Evolutionary conservation across 73 alveolate species (phyloP).

Genomic region (Tetrahymena elliotti): DNA sequence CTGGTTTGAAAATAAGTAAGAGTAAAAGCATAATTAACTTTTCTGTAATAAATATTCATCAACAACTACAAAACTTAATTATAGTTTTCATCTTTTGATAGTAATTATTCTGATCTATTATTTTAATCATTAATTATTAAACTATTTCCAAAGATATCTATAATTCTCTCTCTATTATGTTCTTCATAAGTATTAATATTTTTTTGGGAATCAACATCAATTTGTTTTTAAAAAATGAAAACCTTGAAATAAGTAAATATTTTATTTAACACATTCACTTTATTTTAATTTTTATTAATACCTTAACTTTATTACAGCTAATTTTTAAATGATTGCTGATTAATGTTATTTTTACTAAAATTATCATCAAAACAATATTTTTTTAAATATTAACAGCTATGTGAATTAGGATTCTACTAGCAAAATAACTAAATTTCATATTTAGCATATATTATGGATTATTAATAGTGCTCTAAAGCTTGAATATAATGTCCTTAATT

Average conservation of each 20-base stretch:
- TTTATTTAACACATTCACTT: too few species aligned
- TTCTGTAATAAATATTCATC: background rate
- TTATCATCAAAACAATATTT: background rate
- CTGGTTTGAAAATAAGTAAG: background rate
- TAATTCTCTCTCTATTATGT: background rate
- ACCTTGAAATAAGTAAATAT: too few species aligned
- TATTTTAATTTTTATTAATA: too few species aligned
- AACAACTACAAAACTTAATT: background rate
- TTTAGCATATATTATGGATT: background rate
- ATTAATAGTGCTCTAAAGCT: background rate
- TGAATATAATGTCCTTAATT: background rate
- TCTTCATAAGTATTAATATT: background rate
- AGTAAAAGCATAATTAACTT: background rate
- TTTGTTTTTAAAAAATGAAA: too few species aligned
- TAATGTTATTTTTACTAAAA: too few species aligned
- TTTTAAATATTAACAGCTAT: background rate
- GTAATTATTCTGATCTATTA: background rate
- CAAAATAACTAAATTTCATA: background rate
- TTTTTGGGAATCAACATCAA: background rate
- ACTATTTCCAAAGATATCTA: background rate
- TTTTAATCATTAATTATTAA: background rate
- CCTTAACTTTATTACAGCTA: too few species aligned
- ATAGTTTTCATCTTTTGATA: background rate
- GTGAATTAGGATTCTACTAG: background rate
- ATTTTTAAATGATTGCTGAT: too few species aligned